Conservation (phyloP, 352 stramenopile species). For the Phytophthora pseudosyringae region DNA sequence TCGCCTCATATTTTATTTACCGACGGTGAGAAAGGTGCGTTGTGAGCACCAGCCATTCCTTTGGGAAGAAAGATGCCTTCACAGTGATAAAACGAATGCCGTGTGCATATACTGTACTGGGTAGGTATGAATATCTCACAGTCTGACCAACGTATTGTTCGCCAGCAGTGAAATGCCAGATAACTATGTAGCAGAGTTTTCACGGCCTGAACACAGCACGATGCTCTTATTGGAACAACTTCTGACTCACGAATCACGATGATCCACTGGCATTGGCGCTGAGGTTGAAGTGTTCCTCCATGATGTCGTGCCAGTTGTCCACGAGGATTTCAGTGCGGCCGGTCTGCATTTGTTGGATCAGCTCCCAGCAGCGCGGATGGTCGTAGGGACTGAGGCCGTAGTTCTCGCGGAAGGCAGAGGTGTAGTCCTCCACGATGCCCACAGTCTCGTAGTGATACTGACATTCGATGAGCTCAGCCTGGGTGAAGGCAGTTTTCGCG, state of each 20-base stretch:
- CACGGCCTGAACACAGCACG: no score
- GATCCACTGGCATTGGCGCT: neutral
- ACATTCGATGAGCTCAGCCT: slow-evolving; percentile 45
- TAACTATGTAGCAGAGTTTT: no score
- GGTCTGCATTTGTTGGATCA: slow-evolving; percentile 23
- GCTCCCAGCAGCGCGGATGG: slow-evolving; percentile 30
- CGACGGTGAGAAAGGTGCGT: no score
- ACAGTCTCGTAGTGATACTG: slow-evolving; percentile 32
- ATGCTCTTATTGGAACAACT: neutral
- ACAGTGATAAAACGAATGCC: no score
- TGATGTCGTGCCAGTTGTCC: slow-evolving; percentile 23
- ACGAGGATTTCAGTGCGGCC: slow-evolving; percentile 15
- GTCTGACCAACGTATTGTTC: no score
- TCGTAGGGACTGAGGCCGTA: slow-evolving; percentile 25
- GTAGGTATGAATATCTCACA: no score
- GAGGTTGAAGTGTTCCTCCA: slow-evolving; percentile 9
- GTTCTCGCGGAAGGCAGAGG: slow-evolving; percentile 32
- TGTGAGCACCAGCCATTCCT: no score
- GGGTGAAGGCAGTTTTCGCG: slow-evolving; percentile 30
- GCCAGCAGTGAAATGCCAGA: no score
- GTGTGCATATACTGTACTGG: no score
- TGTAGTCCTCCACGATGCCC: slow-evolving; percentile 41
- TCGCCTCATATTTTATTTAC: no score
- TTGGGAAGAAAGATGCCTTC: no score
- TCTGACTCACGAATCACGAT: neutral